These are phyloP conservation scores for Cladosporium sp. DNA, from an alignment of 2,329 filamentous ascomycete species.

Conservation along the genomic window DNA sequence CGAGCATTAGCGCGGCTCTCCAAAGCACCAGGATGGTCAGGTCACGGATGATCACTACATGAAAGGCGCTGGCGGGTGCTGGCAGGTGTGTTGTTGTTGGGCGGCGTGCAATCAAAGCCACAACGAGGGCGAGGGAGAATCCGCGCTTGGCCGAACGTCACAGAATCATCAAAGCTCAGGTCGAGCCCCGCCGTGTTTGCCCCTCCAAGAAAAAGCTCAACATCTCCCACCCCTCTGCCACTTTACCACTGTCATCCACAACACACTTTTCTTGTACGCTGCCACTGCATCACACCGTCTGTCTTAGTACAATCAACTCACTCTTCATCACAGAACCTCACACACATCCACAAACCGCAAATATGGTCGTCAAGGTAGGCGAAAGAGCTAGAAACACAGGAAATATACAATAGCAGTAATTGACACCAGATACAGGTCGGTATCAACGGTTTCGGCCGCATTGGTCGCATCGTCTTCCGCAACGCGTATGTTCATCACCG, in stretches of 20 bases:
- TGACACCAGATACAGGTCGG: conserved; percentile 67
- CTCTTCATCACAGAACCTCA: conserved; percentile 17
- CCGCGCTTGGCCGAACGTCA: conserved; percentile 16
- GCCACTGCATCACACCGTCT: neutral
- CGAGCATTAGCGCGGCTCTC: conserved; percentile 13
- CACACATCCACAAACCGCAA: conserved; percentile 27
- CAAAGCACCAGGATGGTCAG: neutral
- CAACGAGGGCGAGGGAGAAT: neutral
- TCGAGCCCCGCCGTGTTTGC: conserved; percentile 13
- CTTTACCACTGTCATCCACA: neutral
- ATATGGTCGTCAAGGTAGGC: conserved; percentile 51
- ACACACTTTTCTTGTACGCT: conserved; percentile 11
- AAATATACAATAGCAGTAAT: conserved; percentile 15
- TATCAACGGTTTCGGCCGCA: conserved; percentile 99
- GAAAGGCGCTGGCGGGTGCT: neutral
- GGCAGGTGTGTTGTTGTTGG: conserved; percentile 14
- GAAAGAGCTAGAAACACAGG: conserved; percentile 7
- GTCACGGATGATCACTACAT: conserved; percentile 9
- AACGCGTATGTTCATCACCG: conserved; percentile 68
- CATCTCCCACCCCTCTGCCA: conserved; percentile 18
- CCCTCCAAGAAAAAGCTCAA: conserved; percentile 17
- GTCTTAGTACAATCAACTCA: conserved; percentile 13
- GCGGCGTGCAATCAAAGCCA: conserved; percentile 13
- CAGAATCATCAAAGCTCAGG: conserved; percentile 13
- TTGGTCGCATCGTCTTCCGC: conserved; percentile 98